Base-by-base conservation (phyloP, 1,284 basidiomycete genomes). In the Tremellales sp. region DNA sequence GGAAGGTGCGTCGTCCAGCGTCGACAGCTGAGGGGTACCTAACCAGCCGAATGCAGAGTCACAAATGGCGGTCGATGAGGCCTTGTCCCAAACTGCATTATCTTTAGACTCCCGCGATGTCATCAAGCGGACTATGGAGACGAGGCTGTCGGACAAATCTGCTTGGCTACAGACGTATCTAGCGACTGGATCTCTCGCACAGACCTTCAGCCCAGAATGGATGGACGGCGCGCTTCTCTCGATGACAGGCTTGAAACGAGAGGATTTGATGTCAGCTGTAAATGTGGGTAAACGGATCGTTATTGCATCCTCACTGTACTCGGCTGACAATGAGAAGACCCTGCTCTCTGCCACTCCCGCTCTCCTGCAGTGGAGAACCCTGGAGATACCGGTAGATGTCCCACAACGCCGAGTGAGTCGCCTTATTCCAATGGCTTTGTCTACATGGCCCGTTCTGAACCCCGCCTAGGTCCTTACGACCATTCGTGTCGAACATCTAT, bases 301-400 rank as follows among this genome's bases (percentile, higher is more conserved):
- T n/a, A n/a, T n/a, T n/a, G n/a, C n/a, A n/a, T n/a, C n/a, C n/a
- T n/a, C n/a, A n/a, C n/a, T n/a, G n/a, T n/a, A 21, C 27, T 26
- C 5, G 37, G 35, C 26, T 48, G 41, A 43, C 38, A 40, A 43
- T 21, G 35, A 41, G 12, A 16, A 32, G 12, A 48, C 46, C 21
- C n/a, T 51, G 4, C 39, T 10, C 14, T 25, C 35, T 6, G 16
- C 48, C 12, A 34, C 46, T 8, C 27, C 34, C 4, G 5, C 32
- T 1, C n/a, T 35, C 3, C 43, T 32, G 18, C 52, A 13, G 10
- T 70, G 67, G 69, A 56, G 67, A 21, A 68, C 54, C 1, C 53
- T 71, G 13, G 61, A 65, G 39, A 70, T 71, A n/a, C 69, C 69
- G 1, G 69, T 71, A n/a, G 69, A 71, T n/a, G 60, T 71, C 0